These are phyloP conservation scores for Rhodofomes roseus DNA, from an alignment of 1,284 basidiomycete genomes.

Conservation along the genomic window DNA sequence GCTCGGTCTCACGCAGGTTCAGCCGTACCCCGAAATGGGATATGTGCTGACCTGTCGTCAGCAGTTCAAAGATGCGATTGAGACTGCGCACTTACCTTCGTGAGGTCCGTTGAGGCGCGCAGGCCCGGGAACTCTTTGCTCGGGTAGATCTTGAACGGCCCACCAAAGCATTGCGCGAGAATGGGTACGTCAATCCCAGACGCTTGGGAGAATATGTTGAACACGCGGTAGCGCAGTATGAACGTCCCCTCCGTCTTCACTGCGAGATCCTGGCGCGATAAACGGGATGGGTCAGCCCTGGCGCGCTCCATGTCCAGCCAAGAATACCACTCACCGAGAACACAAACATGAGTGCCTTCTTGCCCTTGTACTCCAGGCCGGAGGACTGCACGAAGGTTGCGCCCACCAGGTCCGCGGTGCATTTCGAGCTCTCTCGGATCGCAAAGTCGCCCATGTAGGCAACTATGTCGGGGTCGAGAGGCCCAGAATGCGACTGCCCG, in stretches of 20 bases:
- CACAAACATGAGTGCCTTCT: conserved; percentile 63
- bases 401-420: conserved; percentile 55
- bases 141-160: conserved; percentile 67
- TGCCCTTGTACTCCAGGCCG: conserved; percentile 54
- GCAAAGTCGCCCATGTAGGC: conserved; percentile 36
- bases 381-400: conserved; percentile 62
- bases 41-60: conserved; percentile 6
- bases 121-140: conserved; percentile 80
- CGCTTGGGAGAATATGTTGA: conserved; percentile 20
- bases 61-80: neutral
- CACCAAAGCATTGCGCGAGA: conserved; percentile 54
- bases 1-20: conserved; percentile 11
- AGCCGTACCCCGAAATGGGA: conserved; percentile 7
- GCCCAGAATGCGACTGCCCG: neutral
- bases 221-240: conserved; percentile 23
- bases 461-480: conserved; percentile 29
- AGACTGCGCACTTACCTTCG: conserved; percentile 47
- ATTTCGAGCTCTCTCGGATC: conserved; percentile 47
- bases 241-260: conserved; percentile 25
- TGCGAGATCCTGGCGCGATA: conserved; percentile 20
- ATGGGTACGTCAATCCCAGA: conserved; percentile 39
- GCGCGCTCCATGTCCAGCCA: neutral
- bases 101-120: conserved; percentile 67
- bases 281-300: neutral
- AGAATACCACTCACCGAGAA: conserved; percentile 50